Conservation (phyloP, 2,329 filamentous ascomycete genomes). For the Pseudogymnoascus pannorum region DNA sequence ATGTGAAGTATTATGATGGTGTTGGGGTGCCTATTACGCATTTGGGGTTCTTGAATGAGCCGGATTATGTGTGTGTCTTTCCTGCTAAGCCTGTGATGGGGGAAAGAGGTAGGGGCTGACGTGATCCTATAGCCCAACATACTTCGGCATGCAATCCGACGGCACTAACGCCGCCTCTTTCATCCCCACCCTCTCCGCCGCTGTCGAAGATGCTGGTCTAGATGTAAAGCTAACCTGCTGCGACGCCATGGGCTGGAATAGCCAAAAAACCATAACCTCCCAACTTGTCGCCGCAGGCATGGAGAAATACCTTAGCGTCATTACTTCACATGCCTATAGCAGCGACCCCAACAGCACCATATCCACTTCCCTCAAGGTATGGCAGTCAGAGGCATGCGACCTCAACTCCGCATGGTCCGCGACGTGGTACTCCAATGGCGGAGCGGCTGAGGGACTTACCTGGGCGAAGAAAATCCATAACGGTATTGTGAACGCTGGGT, state of each 20-base stretch:
- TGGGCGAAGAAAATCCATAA: constrained; percentile 49
- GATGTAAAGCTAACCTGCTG: constrained; percentile 37
- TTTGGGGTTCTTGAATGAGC: constrained; percentile 40
- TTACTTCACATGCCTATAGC: constrained; percentile 36
- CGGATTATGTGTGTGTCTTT: constrained; percentile 29
- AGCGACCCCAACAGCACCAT: constrained; percentile 34
- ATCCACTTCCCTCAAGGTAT: constrained; percentile 37
- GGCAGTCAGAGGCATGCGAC: constrained; percentile 46
- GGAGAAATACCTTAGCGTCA: constrained; percentile 32
- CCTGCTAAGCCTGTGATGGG: constrained; percentile 12
- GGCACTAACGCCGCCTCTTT: constrained; percentile 44
- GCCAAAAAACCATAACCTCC: constrained; percentile 32
- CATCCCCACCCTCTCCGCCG: constrained; percentile 37
- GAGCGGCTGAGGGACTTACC: constrained; percentile 43
- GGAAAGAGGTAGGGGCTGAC: neutral
- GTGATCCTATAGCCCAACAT: constrained; percentile 21
- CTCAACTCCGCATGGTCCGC: constrained; percentile 38
- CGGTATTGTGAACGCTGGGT: constrained; percentile 40
- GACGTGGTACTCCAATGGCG: constrained; percentile 41
- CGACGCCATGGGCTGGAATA: constrained; percentile 37
- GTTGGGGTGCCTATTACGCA: constrained; percentile 34
- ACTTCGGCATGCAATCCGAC: constrained; percentile 41
- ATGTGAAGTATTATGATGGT: constrained; percentile 36
- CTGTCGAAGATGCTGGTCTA: constrained; percentile 32
- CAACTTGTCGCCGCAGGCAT: constrained; percentile 32